Percentiles rank a stretch among this genome's conserved stretches.
These are phyloP conservation scores for Barnettozyma wickerhamii DNA, from an alignment of 805 yeast species.

Conservation along the genomic window DNA sequence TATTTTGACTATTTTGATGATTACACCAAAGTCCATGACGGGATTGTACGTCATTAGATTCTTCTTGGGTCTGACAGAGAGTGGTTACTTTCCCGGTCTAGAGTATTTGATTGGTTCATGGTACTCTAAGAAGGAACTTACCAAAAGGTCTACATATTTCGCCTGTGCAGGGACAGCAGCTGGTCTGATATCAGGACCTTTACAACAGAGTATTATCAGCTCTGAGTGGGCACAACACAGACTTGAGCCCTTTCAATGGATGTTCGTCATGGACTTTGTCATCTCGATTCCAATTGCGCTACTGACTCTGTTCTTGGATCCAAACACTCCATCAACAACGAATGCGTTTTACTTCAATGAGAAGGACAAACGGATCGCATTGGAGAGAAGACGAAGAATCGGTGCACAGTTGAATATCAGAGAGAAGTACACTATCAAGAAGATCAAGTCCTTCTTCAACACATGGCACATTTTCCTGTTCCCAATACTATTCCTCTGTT, in stretches of 20 bases:
- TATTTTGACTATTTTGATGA: slow-evolving; percentile 32
- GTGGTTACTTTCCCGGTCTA: slow-evolving; percentile 44
- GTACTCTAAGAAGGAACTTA: slow-evolving; percentile 31
- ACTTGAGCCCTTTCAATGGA: slow-evolving; percentile 35
- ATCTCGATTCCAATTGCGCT: slow-evolving; percentile 38
- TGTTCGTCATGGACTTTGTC: slow-evolving; percentile 42
- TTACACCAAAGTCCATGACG: slow-evolving; percentile 19
- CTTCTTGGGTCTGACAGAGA: slow-evolving; percentile 37
- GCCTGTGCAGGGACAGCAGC: slow-evolving; percentile 30
- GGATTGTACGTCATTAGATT: slow-evolving; percentile 31
- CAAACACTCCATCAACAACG: slow-evolving; percentile 30
- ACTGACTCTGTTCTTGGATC: slow-evolving; percentile 34
- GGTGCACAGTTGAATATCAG: slow-evolving; percentile 41
- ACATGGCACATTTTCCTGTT: slow-evolving; percentile 49
- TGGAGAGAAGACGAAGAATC: slow-evolving; percentile 40
- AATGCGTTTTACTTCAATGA: slow-evolving; percentile 37
- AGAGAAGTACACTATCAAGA: slow-evolving; percentile 36
- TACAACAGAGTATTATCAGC: slow-evolving; percentile 30
- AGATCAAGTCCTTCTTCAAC: slow-evolving; percentile 32
- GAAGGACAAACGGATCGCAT: slow-evolving; percentile 38
- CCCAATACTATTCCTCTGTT: slow-evolving; percentile 28
- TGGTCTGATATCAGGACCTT: slow-evolving; percentile 30
- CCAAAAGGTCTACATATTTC: slow-evolving; percentile 31
- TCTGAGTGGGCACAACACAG: slow-evolving; percentile 10
- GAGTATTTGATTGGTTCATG: slow-evolving; percentile 38